These are phyloP conservation scores for Alternaria gaisen DNA, from an alignment of 2,329 filamentous ascomycete genomes.

Conservation along the genomic window DNA sequence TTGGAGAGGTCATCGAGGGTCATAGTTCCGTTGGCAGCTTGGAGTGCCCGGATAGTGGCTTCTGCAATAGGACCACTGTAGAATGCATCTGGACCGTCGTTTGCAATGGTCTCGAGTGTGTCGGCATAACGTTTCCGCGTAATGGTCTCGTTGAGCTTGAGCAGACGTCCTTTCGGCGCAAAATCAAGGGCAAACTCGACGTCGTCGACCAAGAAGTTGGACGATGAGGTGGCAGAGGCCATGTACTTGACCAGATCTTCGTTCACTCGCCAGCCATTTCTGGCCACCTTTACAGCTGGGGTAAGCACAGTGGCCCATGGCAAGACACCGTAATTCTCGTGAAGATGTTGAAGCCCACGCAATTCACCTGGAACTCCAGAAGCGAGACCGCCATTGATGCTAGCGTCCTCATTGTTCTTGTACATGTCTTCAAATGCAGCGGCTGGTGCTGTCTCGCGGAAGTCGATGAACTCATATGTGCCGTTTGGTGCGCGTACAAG, in stretches of 20 bases:
- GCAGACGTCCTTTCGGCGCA: constrained; percentile 78
- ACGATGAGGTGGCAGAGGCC: constrained; percentile 56
- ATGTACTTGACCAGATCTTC: constrained; percentile 81
- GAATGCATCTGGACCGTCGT: constrained; percentile 75
- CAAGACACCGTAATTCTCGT: constrained; percentile 71
- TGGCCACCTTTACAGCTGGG: constrained; percentile 77
- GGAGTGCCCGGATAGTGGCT: constrained; percentile 74
- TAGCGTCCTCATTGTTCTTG: constrained; percentile 71
- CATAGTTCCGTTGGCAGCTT: constrained; percentile 81
- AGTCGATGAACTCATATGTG: constrained; percentile 87
- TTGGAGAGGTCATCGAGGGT: constrained; percentile 78
- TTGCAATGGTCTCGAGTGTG: constrained; percentile 79
- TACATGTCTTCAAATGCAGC: constrained; percentile 89
- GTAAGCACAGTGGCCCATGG: constrained; percentile 70
- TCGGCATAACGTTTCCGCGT: constrained; percentile 82
- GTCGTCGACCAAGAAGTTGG: constrained; percentile 77
- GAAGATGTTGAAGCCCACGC: constrained; percentile 79
- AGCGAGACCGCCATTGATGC: constrained; percentile 74
- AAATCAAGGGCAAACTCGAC: constrained; percentile 88
- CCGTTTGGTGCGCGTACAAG: constrained; percentile 77
- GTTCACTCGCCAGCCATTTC: constrained; percentile 67
- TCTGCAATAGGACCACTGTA: constrained; percentile 78
- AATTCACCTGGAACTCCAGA: constrained; percentile 77
- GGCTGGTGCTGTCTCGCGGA: constrained; percentile 85
- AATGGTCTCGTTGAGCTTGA: constrained; percentile 79